Evolutionary conservation across 331 rosid species (phyloP), one percentile per base, ranked within the genome.

Genomic region (Prunus yedoensis): DNA sequence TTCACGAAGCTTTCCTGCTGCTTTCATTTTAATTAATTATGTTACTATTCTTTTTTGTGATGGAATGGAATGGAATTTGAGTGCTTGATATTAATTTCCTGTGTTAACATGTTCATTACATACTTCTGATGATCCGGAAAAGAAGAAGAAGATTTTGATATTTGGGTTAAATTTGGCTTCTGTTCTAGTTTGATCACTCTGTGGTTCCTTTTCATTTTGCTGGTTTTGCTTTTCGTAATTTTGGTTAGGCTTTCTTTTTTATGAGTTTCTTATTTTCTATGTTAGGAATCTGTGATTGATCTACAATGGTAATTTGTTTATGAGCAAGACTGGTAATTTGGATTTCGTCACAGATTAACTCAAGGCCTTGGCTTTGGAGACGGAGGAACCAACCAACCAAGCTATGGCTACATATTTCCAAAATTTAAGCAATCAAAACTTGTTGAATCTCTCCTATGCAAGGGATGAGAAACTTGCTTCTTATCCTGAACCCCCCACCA

Each of bases 381-480:
- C 15, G 32, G 23, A 64, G 71, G 54, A 73, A 56, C 61, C 10
- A 56, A 25, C 27, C 61, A 8, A 10, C 21, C 59, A 58, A 49
- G 72, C 10, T 30, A 77, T 79, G 82, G 76, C 86, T 70, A 77
- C 87, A 27, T 80, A 81, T 80, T 80, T 85, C 77, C 78, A 79
- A 8, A 77, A 78, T 60, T 56, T 63, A 71, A 80, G 85, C 70
- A 78, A 82, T 41, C 79, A 76, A 75, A 87, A 87, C 38, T 65
- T 77, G 73, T 46, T 81, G 82, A 77, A 28, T 58, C 65, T 81
- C 30, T 28, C 30, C 11, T 81, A 75, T 72, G 30, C 15, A 71
- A 84, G 85, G 69, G 86, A 83, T 63, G 85, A 74, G 62, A 83
- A 81, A 73, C 68, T 79, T 71, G 83, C 71, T 58, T 84, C 87